These are phyloP conservation scores for Paspalum notatum DNA, from an alignment of 176 grass and related monocot genomes.

Conservation along the genomic window DNA sequence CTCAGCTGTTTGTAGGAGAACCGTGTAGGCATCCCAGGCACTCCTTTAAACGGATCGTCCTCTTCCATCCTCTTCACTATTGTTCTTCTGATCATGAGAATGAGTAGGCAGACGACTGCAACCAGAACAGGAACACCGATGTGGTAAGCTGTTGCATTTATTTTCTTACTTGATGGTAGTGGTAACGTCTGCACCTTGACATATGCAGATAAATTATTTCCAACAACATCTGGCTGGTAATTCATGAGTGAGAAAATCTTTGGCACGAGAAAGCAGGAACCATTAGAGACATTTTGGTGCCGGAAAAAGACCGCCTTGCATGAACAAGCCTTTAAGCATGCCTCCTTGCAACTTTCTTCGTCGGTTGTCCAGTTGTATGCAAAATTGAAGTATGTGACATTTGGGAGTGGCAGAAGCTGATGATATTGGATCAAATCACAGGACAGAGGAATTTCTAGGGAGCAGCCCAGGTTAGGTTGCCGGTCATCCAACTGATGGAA, in stretches of 20 bases:
- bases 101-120: constrained; percentile 42
- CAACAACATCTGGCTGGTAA: constrained; percentile 43
- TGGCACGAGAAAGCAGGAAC: constrained; percentile 60
- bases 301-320: constrained; percentile 70
- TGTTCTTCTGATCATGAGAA: constrained; percentile 43
- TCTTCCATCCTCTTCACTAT: constrained; percentile 44
- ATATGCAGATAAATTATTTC: constrained; percentile 73
- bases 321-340: constrained; percentile 76
- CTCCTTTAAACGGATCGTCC: constrained; percentile 62
- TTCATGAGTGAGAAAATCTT: constrained; percentile 70
- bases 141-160: constrained; percentile 39
- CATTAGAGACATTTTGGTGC: constrained; percentile 51
- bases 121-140: constrained; percentile 33
- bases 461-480: constrained; percentile 47
- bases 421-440: constrained; percentile 58
- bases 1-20: constrained; percentile 69
- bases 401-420: constrained; percentile 44
- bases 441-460: constrained; percentile 48
- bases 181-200: constrained; percentile 75
- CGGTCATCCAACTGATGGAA: constrained; percentile 41
- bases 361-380: constrained; percentile 47
- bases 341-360: constrained; percentile 70
- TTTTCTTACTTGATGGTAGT: constrained; percentile 34
- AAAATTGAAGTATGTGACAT: constrained; percentile 68
- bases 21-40: constrained; percentile 71